Percentiles rank a stretch among this genome's conserved stretches.
phyloP scores from a whole-genome alignment of 768 basidiomycete species.

The Coprinellus micaceus region DNA sequence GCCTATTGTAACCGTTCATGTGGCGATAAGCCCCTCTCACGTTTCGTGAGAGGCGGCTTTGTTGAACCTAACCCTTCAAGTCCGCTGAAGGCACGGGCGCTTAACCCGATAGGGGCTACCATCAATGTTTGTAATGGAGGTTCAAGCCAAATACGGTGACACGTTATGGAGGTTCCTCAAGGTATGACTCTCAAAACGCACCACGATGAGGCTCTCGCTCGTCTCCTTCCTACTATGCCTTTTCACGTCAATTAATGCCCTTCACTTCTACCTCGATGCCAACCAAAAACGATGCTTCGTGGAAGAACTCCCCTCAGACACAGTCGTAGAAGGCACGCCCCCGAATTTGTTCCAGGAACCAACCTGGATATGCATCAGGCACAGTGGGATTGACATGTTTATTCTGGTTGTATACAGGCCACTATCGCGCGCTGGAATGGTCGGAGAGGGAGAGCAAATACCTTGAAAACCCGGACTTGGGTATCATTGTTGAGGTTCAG shows the following conservation, averaged over 20 bases:
- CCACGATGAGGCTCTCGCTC: constrained; percentile 26
- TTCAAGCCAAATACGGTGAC: background rate
- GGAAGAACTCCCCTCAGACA: constrained; percentile 92
- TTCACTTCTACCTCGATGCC: constrained; percentile 96
- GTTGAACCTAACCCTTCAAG: too few relatives aligned
- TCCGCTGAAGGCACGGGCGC: too few relatives aligned
- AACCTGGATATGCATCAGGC: too few relatives aligned
- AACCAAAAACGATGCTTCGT: constrained; percentile 94
- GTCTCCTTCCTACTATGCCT: constrained; percentile 29
- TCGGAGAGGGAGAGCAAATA: constrained; percentile 68
- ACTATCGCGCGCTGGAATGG: constrained; percentile 94
- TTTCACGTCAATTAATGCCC: constrained; percentile 57
- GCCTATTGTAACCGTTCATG: too few relatives aligned
- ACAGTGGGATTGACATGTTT: too few relatives aligned
- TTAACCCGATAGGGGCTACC: too few relatives aligned
- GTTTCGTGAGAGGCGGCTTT: too few relatives aligned
- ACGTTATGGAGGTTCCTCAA: background rate
- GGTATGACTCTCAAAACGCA: background rate
- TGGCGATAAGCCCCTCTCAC: too few relatives aligned
- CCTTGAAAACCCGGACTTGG: constrained; percentile 67
- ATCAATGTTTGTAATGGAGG: background rate
- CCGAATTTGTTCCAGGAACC: background rate
- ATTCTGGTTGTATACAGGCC: constrained; percentile 48
- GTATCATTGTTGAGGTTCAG: constrained; percentile 88
- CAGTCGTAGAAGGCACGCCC: constrained; percentile 85